These are phyloP conservation scores for Lactarius hengduanensis DNA, from an alignment of 768 basidiomycete genomes.

Conservation along the genomic window DNA sequence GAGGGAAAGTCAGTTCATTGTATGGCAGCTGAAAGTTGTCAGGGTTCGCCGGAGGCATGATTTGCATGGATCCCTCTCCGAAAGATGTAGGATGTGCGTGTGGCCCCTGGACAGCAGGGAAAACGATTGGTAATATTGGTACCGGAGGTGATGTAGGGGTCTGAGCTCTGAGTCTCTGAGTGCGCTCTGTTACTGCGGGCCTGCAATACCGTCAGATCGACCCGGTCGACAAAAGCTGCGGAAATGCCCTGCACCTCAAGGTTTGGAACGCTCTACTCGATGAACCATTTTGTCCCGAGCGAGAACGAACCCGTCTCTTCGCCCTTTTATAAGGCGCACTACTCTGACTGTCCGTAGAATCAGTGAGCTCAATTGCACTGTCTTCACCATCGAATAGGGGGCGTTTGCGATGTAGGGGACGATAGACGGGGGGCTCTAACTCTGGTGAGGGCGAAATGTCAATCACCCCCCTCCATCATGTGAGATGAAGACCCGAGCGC, in stretches of 20 bases:
- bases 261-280: background rate
- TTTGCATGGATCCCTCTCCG: background rate
- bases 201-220: background rate
- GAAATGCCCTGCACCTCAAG: conserved; percentile 12
- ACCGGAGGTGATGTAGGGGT: background rate
- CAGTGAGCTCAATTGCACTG: conserved; percentile 51
- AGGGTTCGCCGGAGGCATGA: background rate
- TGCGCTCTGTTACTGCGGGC: background rate
- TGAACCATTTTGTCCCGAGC: background rate
- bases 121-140: background rate
- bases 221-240: background rate
- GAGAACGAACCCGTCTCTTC: conserved; percentile 9
- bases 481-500: conserved; percentile 1
- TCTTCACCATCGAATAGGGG: conserved; percentile 22
- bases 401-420: conserved; percentile 24
- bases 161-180: background rate
- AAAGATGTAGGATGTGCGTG: background rate
- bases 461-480: conserved; percentile 26
- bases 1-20: background rate
- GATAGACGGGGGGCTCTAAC: conserved; percentile 9
- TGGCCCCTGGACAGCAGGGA: background rate
- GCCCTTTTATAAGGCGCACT: conserved; percentile 10
- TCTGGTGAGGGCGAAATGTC: conserved; percentile 27
- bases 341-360: conserved; percentile 45
- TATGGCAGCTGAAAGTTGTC: background rate